Evolutionary conservation across 164 flowering plant genomes (phyloP).

Genomic region (Sextonia rubra): DNA sequence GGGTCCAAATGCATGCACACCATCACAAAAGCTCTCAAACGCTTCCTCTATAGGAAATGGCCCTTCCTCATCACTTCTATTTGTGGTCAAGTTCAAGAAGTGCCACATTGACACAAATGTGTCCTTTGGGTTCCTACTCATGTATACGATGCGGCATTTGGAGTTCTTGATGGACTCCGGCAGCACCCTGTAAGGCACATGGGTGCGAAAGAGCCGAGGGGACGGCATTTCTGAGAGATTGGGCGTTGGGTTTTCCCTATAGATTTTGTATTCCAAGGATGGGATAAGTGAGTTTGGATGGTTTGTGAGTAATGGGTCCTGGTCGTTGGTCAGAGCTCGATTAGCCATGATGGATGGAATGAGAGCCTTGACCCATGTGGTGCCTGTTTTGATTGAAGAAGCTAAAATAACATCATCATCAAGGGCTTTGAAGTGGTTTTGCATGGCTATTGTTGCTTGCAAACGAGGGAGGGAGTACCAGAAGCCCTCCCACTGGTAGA

Average conservation of each 20-base stretch:
- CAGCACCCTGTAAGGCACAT: not conserved
- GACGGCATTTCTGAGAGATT: not conserved
- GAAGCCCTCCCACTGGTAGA: conserved; percentile 12
- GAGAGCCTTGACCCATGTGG: conserved; percentile 24
- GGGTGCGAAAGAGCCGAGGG: not conserved
- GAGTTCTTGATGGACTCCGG: not conserved
- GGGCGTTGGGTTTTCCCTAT: not conserved
- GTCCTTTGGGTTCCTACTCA: not conserved
- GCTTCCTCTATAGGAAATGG: not conserved
- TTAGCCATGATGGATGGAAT: not conserved
- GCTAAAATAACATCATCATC: conserved; percentile 14
- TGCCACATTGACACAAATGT: not conserved
- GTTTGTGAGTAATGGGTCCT: not conserved
- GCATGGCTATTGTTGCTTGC: not conserved
- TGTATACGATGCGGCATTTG: not conserved
- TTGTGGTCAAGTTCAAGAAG: not conserved
- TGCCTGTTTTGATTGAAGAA: conserved; percentile 15
- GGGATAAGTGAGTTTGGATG: not conserved
- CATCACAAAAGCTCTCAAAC: not conserved
- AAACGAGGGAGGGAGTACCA: conserved; percentile 1
- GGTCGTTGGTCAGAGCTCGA: too few species aligned
- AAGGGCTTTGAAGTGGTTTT: conserved; percentile 4
- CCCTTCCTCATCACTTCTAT: not conserved
- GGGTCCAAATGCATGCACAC: not conserved
- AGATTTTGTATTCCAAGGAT: not conserved